phyloP scores from a whole-genome alignment of 768 basidiomycete species.

The Harrya chromipes region DNA sequence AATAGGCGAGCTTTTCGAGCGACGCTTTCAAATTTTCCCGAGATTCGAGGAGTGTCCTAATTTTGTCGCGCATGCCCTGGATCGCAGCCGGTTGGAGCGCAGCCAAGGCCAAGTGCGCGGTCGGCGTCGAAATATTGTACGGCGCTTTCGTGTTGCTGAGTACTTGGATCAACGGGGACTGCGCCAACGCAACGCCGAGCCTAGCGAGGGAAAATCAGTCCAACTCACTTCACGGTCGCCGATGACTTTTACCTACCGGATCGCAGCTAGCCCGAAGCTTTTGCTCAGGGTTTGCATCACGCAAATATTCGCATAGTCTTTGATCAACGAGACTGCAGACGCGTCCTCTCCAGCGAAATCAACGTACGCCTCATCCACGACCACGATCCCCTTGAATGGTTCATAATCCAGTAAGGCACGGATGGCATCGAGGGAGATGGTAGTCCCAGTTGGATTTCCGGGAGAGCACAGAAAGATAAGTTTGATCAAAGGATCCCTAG shows the following conservation, averaged over 20 bases:
- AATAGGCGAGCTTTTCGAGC: conserved; percentile 43
- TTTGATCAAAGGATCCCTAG: conserved; percentile 75
- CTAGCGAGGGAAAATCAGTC: conserved; percentile 37
- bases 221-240: neutral
- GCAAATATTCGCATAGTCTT: conserved; percentile 82
- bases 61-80: conserved; percentile 60
- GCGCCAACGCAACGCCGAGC: conserved; percentile 85
- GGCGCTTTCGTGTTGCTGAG: conserved; percentile 96
- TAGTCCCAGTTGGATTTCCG: conserved; percentile 93
- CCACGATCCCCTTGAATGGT: conserved; percentile 84
- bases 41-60: conserved; percentile 53
- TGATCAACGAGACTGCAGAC: conserved; percentile 68
- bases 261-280: conserved; percentile 92
- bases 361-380: conserved; percentile 97
- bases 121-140: conserved; percentile 92
- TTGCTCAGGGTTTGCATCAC: conserved; percentile 98
- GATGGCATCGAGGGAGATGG: conserved; percentile 70
- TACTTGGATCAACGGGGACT: conserved; percentile 86
- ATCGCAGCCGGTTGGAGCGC: conserved; percentile 72
- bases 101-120: conserved; percentile 74
- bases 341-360: conserved; percentile 72
- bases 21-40: conserved; percentile 52
- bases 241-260: conserved; percentile 56
- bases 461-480: conserved; percentile 95
- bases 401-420: conserved; percentile 71